phyloP scores from a whole-genome alignment of 2,329 filamentous ascomycete species.

The Ophiostoma triangulosporum region DNA sequence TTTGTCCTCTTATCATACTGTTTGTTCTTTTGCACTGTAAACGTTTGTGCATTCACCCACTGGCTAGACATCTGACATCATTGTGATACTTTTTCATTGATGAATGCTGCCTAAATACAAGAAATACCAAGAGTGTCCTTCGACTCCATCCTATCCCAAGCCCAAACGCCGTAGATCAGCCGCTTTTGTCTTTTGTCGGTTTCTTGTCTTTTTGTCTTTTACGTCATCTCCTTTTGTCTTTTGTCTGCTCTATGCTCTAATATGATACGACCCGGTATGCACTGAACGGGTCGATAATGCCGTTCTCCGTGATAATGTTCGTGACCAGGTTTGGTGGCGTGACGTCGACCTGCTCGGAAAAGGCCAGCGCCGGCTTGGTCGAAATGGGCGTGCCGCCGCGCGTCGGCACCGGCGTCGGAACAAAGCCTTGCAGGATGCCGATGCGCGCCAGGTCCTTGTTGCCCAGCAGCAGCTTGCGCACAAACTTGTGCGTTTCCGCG shows the following conservation, averaged over 20 bases:
- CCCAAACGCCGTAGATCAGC: neutral
- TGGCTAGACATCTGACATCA: too few relatives aligned
- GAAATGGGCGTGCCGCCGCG: slow-evolving; percentile 13
- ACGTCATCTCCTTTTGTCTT: neutral
- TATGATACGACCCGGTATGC: slow-evolving; percentile 12
- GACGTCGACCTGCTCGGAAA: slow-evolving; percentile 51
- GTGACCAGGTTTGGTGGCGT: slow-evolving; percentile 58
- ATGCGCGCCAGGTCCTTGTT: slow-evolving; percentile 53
- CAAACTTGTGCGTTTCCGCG: slow-evolving; percentile 93
- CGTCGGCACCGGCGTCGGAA: slow-evolving; percentile 31
- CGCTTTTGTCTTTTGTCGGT: neutral
- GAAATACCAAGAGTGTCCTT: neutral
- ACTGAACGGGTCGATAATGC: slow-evolving; percentile 30
- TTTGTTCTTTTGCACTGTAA: too few relatives aligned
- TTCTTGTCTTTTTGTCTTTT: neutral
- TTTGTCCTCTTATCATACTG: too few relatives aligned
- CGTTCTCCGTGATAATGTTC: slow-evolving; percentile 63
- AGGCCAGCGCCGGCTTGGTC: slow-evolving; percentile 22
- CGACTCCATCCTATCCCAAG: neutral
- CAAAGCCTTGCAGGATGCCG: slow-evolving; percentile 63
- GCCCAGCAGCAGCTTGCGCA: slow-evolving; percentile 68
- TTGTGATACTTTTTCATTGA: too few relatives aligned
- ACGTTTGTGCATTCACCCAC: too few relatives aligned
- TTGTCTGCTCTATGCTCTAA: neutral
- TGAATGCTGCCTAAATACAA: too few relatives aligned